These are phyloP conservation scores for Blepharisma stoltei DNA, from an alignment of 73 alveolate genomes.

Conservation along the genomic window DNA sequence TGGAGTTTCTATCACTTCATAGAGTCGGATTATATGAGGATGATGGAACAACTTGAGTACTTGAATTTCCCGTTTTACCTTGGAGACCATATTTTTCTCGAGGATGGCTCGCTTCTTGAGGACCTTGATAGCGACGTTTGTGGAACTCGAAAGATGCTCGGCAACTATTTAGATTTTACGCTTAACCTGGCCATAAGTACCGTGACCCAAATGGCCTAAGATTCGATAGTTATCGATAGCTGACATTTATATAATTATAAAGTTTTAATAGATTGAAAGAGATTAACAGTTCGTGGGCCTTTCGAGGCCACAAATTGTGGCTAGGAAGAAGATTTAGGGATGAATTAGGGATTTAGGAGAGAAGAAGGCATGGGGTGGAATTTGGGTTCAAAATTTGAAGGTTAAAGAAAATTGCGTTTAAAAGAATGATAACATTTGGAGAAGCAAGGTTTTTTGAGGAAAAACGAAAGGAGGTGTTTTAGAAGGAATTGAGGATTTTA, in stretches of 20 bases:
- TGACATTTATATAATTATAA: background rate
- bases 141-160: conserved; percentile 55
- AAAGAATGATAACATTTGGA: no score
- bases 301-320: no score
- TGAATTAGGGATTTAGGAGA: no score
- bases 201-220: conserved; percentile 79
- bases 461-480: no score
- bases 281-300: no score
- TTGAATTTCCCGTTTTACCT: conserved; percentile 75
- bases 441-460: no score
- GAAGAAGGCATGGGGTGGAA: no score
- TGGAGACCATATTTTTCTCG: conserved; percentile 60
- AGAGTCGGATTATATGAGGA: conserved; percentile 82
- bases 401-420: no score
- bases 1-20: conserved; percentile 72
- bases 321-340: no score
- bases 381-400: no score
- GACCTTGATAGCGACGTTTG: conserved; percentile 76
- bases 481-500: no score
- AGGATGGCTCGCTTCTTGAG: conserved; percentile 63
- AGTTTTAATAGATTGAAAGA: no score
- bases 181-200: conserved; percentile 91
- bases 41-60: conserved; percentile 73
- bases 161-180: conserved; percentile 58
- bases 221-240: conserved; percentile 61